phyloP scores from a whole-genome alignment of 208 protist genomes.

The Trypanosoma boissoni region DNA sequence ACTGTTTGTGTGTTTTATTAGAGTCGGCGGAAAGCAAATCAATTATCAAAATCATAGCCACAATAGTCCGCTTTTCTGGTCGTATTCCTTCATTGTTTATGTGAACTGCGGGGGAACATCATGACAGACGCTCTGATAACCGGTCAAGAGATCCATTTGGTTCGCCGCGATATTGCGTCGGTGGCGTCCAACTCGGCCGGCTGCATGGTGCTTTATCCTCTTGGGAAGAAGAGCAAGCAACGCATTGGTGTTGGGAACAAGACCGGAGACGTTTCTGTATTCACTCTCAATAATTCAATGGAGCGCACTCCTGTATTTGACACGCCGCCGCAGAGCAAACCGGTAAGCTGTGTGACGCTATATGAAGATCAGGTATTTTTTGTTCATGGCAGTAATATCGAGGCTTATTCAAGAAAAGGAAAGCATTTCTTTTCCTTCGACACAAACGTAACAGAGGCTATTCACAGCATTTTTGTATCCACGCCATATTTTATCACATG shows the following conservation, averaged over 20 bases:
- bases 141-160: constrained; percentile 15
- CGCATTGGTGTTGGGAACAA: constrained; percentile 72
- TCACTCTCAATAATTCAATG: constrained; percentile 50
- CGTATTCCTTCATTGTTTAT: background rate
- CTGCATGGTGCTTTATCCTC: constrained; percentile 79
- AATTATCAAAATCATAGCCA: too few relatives aligned
- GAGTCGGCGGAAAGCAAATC: too few relatives aligned
- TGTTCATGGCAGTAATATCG: constrained; percentile 57
- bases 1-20: background rate
- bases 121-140: background rate
- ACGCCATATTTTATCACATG: constrained; percentile 82
- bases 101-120: background rate
- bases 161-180: constrained; percentile 34
- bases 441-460: constrained; percentile 78
- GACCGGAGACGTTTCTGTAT: constrained; percentile 51
- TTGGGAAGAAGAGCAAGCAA: constrained; percentile 62
- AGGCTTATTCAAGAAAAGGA: constrained; percentile 84
- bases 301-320: constrained; percentile 51
- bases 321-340: constrained; percentile 29
- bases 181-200: constrained; percentile 34
- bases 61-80: background rate
- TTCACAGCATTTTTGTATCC: constrained; percentile 58
- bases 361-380: constrained; percentile 84
- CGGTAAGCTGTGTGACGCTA: constrained; percentile 58
- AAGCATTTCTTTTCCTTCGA: constrained; percentile 82